Evolutionary conservation across 2,329 filamentous ascomycete species (phyloP), one percentile per base, ranked within the genome.

Genomic region (Apiospora marii): DNA sequence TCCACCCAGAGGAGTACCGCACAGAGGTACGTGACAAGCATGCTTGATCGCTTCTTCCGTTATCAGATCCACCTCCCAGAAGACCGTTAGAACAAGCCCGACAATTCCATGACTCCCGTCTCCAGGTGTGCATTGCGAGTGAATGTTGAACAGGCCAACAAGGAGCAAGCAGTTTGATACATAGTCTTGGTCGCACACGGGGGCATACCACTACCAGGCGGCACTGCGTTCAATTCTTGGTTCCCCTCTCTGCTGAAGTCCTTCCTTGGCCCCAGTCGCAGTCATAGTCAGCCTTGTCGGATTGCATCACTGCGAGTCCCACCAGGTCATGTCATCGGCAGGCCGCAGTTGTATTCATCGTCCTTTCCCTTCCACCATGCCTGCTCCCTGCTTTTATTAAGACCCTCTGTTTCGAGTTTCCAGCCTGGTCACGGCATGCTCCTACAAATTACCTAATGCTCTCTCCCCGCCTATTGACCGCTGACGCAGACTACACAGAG

Each of bases 281-380:
- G 37, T 41, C 37, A 37, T 22, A 37, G 67, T 69, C 67, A 69
- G 67, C 67, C 67, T 69, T 24, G 67, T 49, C 44, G 67, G 24
- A 16, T 49, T 49, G 67, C 44, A 48, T 34, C 67, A 44, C 44
- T 69, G 16, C 44, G 27, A 49, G 48, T 64, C 58, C 30, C 34
- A 34, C 7, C 48, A 44, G 67, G 67, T 69, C 44, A 69, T 27
- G 67, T 69, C 44, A 69, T 27, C 44, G 44, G 44, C 44, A 37
- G n/a, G 34, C 27, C 6, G 44, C 67, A 37, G 19, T 41, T 41
- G 34, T 41, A 64, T 64, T 64, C 58, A 64, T 41, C 58, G 58
- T 22, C 58, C 22, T 19, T 64, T 24, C 51, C 27, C 51, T 19
- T 34, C 4, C 49, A 13, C 12, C n/a, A 14, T 34, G 51, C 27